Base-by-base conservation (phyloP, 108 stramenopile genomes). In the Skeletonema costatum region DNA sequence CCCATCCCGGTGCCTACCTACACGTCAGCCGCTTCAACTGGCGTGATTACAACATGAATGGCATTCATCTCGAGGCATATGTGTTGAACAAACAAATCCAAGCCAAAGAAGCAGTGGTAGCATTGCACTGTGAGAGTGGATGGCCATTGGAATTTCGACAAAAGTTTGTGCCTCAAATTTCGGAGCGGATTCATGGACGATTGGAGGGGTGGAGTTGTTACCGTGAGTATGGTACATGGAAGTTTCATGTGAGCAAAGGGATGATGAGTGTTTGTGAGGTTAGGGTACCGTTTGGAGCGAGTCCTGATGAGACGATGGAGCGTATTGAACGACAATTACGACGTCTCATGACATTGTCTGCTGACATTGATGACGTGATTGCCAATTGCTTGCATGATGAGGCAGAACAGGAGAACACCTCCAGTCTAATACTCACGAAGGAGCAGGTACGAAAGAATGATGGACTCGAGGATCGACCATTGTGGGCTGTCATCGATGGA, bases 401-500 rank as follows among this genome's bases (percentile, higher is more conserved):
- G 0, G 12, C 4, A 19, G 50, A 51, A 7, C 4, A 51, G 50
- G 19, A 51, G 19, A n/a, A 51, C 11, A 12, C 39, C 10, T 41
- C 39, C 39, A 41, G 11, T 11, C 39, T 41, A 19, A n/a, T 7
- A 51, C n/a, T 51, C 19, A 51, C 17, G 6, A 51, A 51, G 50
- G 50, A 51, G 19, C n/a, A 51, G 50, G 61, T 63, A 5, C 17
- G 61, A 19, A 16, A 14, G 31, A 63, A 63, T 16, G 41, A 63
- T 63, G 61, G 61, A 14, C 14, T 42, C 39, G 19, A 63, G 1
- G 61, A 8, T 16, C 31, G 41, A 4, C 16, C 31, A 16, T 19
- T 69, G 17, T 69, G 68, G 68, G 13, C 19, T 30, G 68, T 69
- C 17, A 61, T 69, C 25, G 68, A 69, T 31, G 68, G 68, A 12